phyloP scores from a whole-genome alignment of 1,284 basidiomycete species.

The Malassezia nana region DNA sequence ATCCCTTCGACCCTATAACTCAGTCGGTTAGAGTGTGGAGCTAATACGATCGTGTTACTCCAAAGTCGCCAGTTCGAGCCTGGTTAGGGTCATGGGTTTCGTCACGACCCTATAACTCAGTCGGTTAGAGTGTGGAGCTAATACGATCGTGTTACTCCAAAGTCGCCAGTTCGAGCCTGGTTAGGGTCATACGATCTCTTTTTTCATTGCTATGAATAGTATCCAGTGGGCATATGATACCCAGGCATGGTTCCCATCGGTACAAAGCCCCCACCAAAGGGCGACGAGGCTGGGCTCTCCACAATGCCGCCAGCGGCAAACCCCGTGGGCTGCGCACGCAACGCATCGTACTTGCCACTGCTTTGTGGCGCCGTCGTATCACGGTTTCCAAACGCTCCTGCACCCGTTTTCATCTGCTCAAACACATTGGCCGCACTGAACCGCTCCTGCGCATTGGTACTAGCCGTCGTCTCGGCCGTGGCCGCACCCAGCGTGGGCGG shows the following conservation, averaged over 20 bases:
- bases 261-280: not conserved
- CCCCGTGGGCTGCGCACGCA: conserved; percentile 46
- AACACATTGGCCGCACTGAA: conserved; percentile 40
- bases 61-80: conserved; percentile 25
- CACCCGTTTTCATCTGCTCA: conserved; percentile 41
- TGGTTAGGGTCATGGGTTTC: conserved; percentile 16
- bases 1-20: conserved; percentile 16
- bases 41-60: conserved; percentile 19
- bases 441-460: conserved; percentile 23
- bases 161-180: conserved; percentile 25
- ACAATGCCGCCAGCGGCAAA: conserved; percentile 42
- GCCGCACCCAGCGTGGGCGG: conserved; percentile 21
- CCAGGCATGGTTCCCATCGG: conserved; percentile 5
- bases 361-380: conserved; percentile 31
- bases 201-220: conserved; percentile 1
- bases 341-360: conserved; percentile 44
- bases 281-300: not conserved
- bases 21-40: conserved; percentile 24
- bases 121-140: conserved; percentile 24
- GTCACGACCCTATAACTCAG: conserved; percentile 20
- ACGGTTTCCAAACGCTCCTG: conserved; percentile 25
- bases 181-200: conserved; percentile 9
- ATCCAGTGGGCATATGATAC: conserved; percentile 3
- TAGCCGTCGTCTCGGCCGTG: conserved; percentile 21
- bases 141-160: conserved; percentile 19